Evolutionary conservation across 78 protist genomes (phyloP).

Genomic region (Protostelium mycophagum): DNA sequence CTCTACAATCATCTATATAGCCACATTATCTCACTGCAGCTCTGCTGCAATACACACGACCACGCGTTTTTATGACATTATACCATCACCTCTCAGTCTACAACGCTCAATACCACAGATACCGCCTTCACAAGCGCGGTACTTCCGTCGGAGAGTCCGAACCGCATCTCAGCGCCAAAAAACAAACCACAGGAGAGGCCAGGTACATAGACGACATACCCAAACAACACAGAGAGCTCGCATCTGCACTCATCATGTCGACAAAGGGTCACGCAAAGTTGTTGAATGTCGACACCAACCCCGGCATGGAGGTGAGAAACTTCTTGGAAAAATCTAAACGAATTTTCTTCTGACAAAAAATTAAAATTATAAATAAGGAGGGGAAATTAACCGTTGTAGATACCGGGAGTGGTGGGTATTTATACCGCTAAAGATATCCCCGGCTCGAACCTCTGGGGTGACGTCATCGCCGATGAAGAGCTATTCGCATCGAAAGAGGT

Average conservation of each 20-base stretch:
- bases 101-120: conserved; percentile 2
- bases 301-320: conserved; percentile 16
- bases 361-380: no score
- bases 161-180: conserved; percentile 42
- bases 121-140: neutral
- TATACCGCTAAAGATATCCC: conserved; percentile 62
- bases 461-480: conserved; percentile 76
- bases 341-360: no score
- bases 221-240: conserved; percentile 1
- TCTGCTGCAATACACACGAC: no score
- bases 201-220: conserved; percentile 67
- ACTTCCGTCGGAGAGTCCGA: conserved; percentile 20
- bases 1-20: no score
- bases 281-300: neutral
- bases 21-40: neutral
- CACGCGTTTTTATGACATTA: no score
- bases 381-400: conserved; percentile 9
- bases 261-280: conserved; percentile 18
- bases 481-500: conserved; percentile 49
- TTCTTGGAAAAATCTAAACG: conserved; percentile 2
- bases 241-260: conserved; percentile 39
- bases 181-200: conserved; percentile 82
- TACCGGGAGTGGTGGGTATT: conserved; percentile 61
- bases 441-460: conserved; percentile 55
- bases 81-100: no score